Base-by-base conservation (phyloP, 306 rosid genomes). In the Pueraria montana region DNA sequence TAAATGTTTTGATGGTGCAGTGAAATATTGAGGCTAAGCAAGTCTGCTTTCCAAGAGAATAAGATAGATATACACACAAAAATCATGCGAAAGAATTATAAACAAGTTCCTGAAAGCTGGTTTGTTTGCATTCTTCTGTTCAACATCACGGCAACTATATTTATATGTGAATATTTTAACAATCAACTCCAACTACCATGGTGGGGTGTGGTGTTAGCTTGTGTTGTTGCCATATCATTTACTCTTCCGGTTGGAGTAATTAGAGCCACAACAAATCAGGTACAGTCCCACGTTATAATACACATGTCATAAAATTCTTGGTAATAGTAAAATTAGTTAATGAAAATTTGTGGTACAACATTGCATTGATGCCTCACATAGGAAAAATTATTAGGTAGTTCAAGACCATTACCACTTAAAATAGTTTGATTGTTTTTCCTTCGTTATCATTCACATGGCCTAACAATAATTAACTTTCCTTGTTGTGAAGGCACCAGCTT, bases 71-170 rank as follows among this genome's bases (percentile, higher is more conserved):
- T 94, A 87, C 98, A 94, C 85, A 92, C 98, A 4, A 94, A 89
- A 79, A 91, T 89, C 70, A 92, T 94, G 98, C 87, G 91, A 42
- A 89, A 88, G 53, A 58, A 89, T 38, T 86, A 86, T 45, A 80
- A 87, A 77, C 94, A 88, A 88, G 95, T 94, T 75, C 97, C 98
- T 6, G 89, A 89, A 77, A 89, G 94, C 95, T 94, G 98, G 98
- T 94, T 94, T 84, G 16, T 82, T 36, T 86, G 90, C 85, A 83
- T 91, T 71, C 97, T 94, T 84, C 18, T 86, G 45, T 78, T 82
- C 78, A 94, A 88, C 91, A 87, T 94, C 50, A 76, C 78, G 0
- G 89, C 82, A 0, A 86, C 90, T 72, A 67, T 86, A 50, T 87
- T 91, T 79, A 46, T 87, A 13, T 94, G 98, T 43, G 86, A 94